Base-by-base conservation (phyloP, 768 basidiomycete species). In the Pseudohyphozyma bogoriensis region DNA sequence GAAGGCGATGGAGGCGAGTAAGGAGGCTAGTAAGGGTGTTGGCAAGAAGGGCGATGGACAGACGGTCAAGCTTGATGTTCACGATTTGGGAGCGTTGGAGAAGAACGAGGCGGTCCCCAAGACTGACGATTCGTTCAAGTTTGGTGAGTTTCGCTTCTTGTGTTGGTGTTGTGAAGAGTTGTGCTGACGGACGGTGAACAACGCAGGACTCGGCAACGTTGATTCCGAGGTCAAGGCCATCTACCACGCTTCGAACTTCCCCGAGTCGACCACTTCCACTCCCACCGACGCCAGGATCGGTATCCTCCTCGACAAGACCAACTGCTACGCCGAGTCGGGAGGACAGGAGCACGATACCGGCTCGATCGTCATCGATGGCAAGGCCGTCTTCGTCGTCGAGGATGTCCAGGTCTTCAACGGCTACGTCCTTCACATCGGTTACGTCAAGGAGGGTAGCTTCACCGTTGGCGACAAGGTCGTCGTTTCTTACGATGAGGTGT, bases 321-420 rank as follows among this genome's bases (percentile, higher is more conserved):
- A 85, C 76, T 96, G 97, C 75, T 99, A 99, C 65, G 92, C 95
- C 10, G 95, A 99, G 76, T 81, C 89, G 39, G 95, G 95, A 69
- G 95, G 95, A 31, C 95, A 99, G 72, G 93, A 97, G 75, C 83
- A 87, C 69, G 95, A 99, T 72, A 96, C 89, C 0, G 95, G 95
- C 56, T 87, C 85, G 68, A 88, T 99, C 65, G 83, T 90, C 31
- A 86, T 96, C 55, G 93, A 95, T 64, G 92, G 85, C 44, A 77
- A 82, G 62, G 85, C 87, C 36, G 90, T 95, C 73, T 99, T 97
- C 73, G 84, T 87, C 71, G 95, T 99, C 52, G 82, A 81, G 49
- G 87, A 97, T 69, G 91, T 93, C 11, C 93, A 97, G 73, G 83
- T 83, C 6, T 97, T 84, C 76, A 96, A 84, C 69, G 95, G 95